Evolutionary conservation across 768 basidiomycete species (phyloP), one percentile per base, ranked within the genome.

Genomic region (Leccinum ochraceum): DNA sequence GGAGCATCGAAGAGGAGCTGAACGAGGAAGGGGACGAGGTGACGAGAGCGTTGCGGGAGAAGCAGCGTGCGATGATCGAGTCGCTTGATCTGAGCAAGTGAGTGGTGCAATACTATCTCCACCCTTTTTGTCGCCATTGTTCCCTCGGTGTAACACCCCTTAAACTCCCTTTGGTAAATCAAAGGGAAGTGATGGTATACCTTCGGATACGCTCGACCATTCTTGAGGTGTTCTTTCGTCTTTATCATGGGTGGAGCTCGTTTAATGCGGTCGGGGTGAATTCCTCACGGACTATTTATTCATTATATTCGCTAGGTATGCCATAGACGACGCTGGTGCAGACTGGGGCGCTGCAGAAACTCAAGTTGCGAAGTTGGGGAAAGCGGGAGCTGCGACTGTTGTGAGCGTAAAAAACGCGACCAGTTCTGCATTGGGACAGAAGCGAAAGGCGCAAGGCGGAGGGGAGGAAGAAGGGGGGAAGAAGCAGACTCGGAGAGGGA

Each of bases 21-120:
- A 80, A 90, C 22, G 87, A 88, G 62, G 94, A 91, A 0, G 95
- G 91, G 0, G 83, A 86, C 62, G 83, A 83, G 63, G 88, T 83
- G 54, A 79, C 88, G 54, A 75, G 70, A 53, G 66, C 66, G 59
- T 75, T 85, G 64, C 73, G 77, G 32, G 88, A 89, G 76, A 84
- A 89, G 73, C 95, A 98, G 75, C 81, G 89, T 24, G 89, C 90
- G 74, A 86, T 98, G 81, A 87, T 98, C 53, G 87, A 93, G 64
- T 84, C 91, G 22, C 81, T 99, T 32, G 94, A 98, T 76, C 76
- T 98, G 61, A 85, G 81, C 76, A 89, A 89, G 94, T 98, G 71
- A 83, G 92, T 81, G 51, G 42, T n/a, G 17, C 44, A 20, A 24
- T 24, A 24, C 2, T 20, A 6, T 11, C 44, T 20, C 13, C 10